Evolutionary conservation across 1,284 basidiomycete species (phyloP), one percentile per base, ranked within the genome.

Genomic region (Flammula alnicola): DNA sequence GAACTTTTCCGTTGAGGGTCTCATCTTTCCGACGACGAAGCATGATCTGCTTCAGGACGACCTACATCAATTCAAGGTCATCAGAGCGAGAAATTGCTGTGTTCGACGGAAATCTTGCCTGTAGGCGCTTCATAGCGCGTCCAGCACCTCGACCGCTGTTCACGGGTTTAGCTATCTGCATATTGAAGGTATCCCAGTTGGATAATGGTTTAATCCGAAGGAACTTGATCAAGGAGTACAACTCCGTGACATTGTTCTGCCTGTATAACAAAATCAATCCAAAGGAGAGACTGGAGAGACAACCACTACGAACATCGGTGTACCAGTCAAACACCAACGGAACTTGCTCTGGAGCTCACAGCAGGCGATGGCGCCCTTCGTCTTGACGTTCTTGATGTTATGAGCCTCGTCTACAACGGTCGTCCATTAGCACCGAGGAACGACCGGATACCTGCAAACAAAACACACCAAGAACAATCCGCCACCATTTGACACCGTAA

Each of bases 361-460:
- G 52, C 94, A 95, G 0, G 93, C 94, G 33, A 86, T 76, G 1
- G 92, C 86, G 23, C 82, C 80, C 65, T 94, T 91, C 0, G 95
- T 93, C 26, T 80, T 88, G 51, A 84, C 77, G 63, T 98, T 97
- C 79, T 98, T 98, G 75, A 99, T 98, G 62, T 91, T 95, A 64
- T 99, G 96, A 0, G 96, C 96, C 66, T 99, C 96, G 63, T 98
- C 95, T 93, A 49, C n/a, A 37, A 41, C 36, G 20, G 23, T 12
- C 42, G 55, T 40, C 23, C 8, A 37, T 27, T 14, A 20, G 17
- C 9, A 38, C 16, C 46, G 29, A n/a, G n/a, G n/a, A n/a, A n/a
- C n/a, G 23, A 1, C 1, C 3, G 6, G 23, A 29, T 27, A 30
- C 42, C 27, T 29, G 37, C 2, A 44, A 32, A 42, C 29, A 5